These are phyloP conservation scores for Aspergillus oerlinghausenensis DNA, from an alignment of 2,329 filamentous ascomycete species.

Conservation along the genomic window DNA sequence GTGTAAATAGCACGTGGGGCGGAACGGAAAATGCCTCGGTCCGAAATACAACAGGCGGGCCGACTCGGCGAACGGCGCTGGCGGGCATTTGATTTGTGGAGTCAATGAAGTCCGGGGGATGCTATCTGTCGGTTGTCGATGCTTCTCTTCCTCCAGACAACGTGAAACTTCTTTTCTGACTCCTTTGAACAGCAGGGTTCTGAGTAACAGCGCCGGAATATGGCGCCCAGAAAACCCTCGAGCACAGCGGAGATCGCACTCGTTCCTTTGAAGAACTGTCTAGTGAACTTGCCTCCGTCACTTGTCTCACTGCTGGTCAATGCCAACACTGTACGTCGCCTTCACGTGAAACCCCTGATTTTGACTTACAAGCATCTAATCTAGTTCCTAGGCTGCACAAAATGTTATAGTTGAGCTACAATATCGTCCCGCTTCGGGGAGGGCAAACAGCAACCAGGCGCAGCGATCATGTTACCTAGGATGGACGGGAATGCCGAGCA, in stretches of 20 bases:
- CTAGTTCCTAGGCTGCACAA: constrained; percentile 65
- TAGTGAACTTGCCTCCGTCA: constrained; percentile 84
- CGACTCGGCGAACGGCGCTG: constrained; percentile 20
- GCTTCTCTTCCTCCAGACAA: constrained; percentile 9
- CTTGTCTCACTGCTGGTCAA: constrained; percentile 82
- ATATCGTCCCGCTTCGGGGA: constrained; percentile 60
- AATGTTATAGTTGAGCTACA: constrained; percentile 93
- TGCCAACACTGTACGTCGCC: constrained; percentile 71
- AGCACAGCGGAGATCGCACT: constrained; percentile 79
- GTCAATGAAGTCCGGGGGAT: constrained; percentile 20
- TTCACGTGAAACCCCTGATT: constrained; percentile 15
- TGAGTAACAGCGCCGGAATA: constrained; percentile 22
- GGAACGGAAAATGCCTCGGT: constrained; percentile 33
- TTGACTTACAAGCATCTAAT: neutral
- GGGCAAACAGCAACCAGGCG: constrained; percentile 44
- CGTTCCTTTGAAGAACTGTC: constrained; percentile 84
- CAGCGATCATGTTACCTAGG: constrained; percentile 78
- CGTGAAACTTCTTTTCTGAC: constrained; percentile 10
- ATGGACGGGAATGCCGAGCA: constrained; percentile 98
- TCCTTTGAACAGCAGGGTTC: constrained; percentile 6
- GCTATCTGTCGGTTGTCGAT: constrained; percentile 20
- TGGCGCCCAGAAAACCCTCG: constrained; percentile 49
- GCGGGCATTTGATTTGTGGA: constrained; percentile 22
- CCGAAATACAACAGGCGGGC: constrained; percentile 16
- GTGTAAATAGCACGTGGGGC: constrained; percentile 17